These are phyloP conservation scores for Tylopilus subfusipes DNA, from an alignment of 768 basidiomycete genomes.

Conservation along the genomic window DNA sequence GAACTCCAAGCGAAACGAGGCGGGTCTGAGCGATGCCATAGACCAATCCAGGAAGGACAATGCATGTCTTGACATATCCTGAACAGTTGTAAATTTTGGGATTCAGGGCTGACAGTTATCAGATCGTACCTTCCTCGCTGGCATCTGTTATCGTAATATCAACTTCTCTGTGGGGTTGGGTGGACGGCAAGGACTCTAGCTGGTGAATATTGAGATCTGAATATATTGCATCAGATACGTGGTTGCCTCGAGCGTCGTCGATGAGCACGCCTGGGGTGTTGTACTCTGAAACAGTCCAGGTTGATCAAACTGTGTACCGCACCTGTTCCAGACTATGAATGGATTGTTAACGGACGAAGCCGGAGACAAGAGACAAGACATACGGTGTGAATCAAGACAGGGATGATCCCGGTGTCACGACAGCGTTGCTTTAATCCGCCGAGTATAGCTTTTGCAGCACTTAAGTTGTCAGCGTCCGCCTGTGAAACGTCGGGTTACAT, in stretches of 20 bases:
- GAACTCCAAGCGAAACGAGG: constrained; percentile 49
- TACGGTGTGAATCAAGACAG: constrained; percentile 60
- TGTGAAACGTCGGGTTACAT: constrained; percentile 3
- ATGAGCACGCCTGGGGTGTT: constrained; percentile 12
- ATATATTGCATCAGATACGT: constrained; percentile 39
- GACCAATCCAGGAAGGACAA: constrained; percentile 53
- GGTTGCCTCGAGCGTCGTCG: constrained; percentile 39
- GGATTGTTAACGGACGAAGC: constrained; percentile 10
- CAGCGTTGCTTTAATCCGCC: constrained; percentile 46
- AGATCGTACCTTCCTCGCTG: constrained; percentile 40
- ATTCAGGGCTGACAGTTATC: background rate
- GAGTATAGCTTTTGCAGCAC: constrained; percentile 42
- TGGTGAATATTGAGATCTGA: constrained; percentile 45
- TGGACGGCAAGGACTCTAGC: constrained; percentile 43
- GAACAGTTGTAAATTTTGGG: constrained; percentile 9
- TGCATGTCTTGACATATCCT: constrained; percentile 52
- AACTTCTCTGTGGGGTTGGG: constrained; percentile 47
- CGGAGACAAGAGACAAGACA: constrained; percentile 15
- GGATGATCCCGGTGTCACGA: constrained; percentile 36
- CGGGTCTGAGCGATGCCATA: constrained; percentile 50
- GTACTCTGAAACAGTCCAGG: background rate
- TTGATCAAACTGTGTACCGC: background rate
- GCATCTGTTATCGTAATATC: constrained; percentile 48
- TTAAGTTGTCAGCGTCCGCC: constrained; percentile 44
- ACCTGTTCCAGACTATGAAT: constrained; percentile 48